These are phyloP conservation scores for Hirschioporus abietinus DNA, from an alignment of 768 basidiomycete genomes.

Conservation along the genomic window DNA sequence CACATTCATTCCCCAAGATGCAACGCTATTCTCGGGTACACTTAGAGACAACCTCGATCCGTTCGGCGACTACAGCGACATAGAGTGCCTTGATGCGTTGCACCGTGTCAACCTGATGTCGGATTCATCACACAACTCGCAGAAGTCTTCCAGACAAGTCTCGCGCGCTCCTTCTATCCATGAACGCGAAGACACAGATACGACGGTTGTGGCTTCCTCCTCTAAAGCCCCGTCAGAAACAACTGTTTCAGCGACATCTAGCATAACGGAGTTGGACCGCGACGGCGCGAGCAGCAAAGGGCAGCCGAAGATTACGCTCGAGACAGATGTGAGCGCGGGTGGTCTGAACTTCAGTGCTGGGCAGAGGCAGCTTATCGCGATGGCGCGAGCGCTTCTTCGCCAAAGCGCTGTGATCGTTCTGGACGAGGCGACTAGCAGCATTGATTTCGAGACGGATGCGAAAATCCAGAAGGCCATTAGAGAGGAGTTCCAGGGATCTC, in stretches of 20 bases:
- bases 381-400: conserved; percentile 23
- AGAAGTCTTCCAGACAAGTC: conserved; percentile 42
- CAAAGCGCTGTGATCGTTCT: conserved; percentile 23
- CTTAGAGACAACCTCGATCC: conserved; percentile 73
- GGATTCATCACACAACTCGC: conserved; percentile 36
- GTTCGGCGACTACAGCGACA: conserved; percentile 76
- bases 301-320: conserved; percentile 56
- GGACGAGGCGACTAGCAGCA: conserved; percentile 16
- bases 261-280: background rate
- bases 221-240: background rate
- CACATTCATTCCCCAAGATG: conserved; percentile 73
- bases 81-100: conserved; percentile 76
- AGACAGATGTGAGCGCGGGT: conserved; percentile 71
- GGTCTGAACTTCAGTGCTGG: conserved; percentile 40
- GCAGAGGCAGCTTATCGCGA: conserved; percentile 34
- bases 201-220: conserved; percentile 4
- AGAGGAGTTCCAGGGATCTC: conserved; percentile 29
- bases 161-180: conserved; percentile 42
- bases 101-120: conserved; percentile 71
- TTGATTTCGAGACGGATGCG: conserved; percentile 15
- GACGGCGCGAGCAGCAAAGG: conserved; percentile 30
- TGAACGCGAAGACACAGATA: conserved; percentile 7
- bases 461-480: conserved; percentile 35
- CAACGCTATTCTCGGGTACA: conserved; percentile 76
- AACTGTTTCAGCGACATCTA: background rate